Percentiles rank a stretch among this genome's conserved stretches.
These are phyloP conservation scores for Stagonosporopsis vannaccii DNA, from an alignment of 2,329 filamentous ascomycete genomes.

Conservation along the genomic window DNA sequence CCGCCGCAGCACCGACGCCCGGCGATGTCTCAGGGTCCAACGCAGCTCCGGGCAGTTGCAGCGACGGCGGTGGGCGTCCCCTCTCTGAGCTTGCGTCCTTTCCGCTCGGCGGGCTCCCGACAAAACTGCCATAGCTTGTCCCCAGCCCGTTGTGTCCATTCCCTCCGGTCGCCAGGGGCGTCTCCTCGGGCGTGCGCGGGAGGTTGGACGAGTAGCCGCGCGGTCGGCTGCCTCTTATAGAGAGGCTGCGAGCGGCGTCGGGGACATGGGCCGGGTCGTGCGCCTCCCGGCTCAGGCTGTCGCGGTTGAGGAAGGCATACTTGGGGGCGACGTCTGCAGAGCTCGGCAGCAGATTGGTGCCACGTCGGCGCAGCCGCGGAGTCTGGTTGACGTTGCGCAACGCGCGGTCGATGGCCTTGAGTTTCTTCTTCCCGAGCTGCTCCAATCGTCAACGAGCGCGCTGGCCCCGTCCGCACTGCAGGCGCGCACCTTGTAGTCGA, in stretches of 20 bases:
- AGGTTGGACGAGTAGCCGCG: slow-evolving; percentile 9
- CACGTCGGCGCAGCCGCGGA: slow-evolving; percentile 51
- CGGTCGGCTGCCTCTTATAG: slow-evolving; percentile 15
- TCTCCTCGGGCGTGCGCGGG: slow-evolving; percentile 36
- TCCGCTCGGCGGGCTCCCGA: slow-evolving; percentile 57
- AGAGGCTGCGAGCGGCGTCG: slow-evolving; percentile 30
- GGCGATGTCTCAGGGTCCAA: slow-evolving; percentile 54
- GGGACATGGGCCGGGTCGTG: slow-evolving; percentile 35
- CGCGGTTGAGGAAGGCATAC: slow-evolving; percentile 52
- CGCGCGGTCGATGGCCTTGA: slow-evolving; percentile 81
- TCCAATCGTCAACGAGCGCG: slow-evolving; percentile 10
- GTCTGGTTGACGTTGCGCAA: slow-evolving; percentile 67
- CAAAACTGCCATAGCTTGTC: slow-evolving; percentile 69
- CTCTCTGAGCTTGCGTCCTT: slow-evolving; percentile 17
- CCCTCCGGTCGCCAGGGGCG: slow-evolving; percentile 35
- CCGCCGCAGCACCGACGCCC: slow-evolving; percentile 23
- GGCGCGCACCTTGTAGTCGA: slow-evolving; percentile 81
- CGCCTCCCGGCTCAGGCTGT: slow-evolving; percentile 29
- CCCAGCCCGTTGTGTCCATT: slow-evolving; percentile 37
- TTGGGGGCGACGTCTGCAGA: slow-evolving; percentile 49
- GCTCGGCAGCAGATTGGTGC: slow-evolving; percentile 43
- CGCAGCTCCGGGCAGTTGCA: slow-evolving; percentile 70
- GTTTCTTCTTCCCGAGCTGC: slow-evolving; percentile 82
- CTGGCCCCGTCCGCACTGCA: slow-evolving; percentile 2
- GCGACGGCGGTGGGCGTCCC: slow-evolving; percentile 51